Evolutionary conservation across 2,329 filamentous ascomycete genomes (phyloP).

Genomic region (Aspergillus hiratsukae): DNA sequence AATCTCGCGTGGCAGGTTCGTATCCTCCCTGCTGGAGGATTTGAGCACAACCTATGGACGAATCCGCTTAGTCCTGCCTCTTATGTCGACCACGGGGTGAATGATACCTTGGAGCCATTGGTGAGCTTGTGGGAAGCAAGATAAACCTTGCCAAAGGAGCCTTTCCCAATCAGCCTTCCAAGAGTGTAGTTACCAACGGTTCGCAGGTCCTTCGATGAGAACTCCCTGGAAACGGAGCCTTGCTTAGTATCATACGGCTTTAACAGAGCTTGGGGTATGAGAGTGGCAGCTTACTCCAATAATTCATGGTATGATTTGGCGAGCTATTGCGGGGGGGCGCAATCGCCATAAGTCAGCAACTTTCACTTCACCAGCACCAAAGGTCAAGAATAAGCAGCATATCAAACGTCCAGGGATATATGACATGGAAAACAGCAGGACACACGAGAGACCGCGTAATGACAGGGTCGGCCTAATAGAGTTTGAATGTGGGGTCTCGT

Average conservation of each 20-base stretch:
- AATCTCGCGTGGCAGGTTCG: slow-evolving; percentile 93
- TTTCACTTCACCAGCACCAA: slow-evolving; percentile 1
- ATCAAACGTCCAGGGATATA: background rate
- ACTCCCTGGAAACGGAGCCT: slow-evolving; percentile 63
- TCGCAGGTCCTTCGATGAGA: slow-evolving; percentile 83
- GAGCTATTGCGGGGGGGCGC: slow-evolving; percentile 57
- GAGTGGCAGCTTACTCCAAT: slow-evolving; percentile 65
- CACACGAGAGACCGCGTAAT: background rate
- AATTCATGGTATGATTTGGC: slow-evolving; percentile 95
- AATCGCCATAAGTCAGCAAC: slow-evolving; percentile 15
- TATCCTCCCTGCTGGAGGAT: slow-evolving; percentile 91
- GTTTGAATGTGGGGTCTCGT: background rate
- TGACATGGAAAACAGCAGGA: background rate
- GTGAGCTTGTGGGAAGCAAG: slow-evolving; percentile 94
- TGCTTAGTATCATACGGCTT: background rate
- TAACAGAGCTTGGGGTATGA: background rate
- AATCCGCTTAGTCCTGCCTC: slow-evolving; percentile 1
- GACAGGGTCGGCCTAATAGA: background rate
- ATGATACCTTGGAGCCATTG: slow-evolving; percentile 84
- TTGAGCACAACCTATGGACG: slow-evolving; percentile 82
- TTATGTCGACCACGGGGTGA: background rate
- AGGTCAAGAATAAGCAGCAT: background rate
- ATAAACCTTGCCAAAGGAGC: slow-evolving; percentile 98
- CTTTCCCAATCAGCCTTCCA: slow-evolving; percentile 89
- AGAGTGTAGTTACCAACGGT: slow-evolving; percentile 93